phyloP scores from a whole-genome alignment of 192 early-diverging fungal genomes.

The Podochytrium sp. region DNA sequence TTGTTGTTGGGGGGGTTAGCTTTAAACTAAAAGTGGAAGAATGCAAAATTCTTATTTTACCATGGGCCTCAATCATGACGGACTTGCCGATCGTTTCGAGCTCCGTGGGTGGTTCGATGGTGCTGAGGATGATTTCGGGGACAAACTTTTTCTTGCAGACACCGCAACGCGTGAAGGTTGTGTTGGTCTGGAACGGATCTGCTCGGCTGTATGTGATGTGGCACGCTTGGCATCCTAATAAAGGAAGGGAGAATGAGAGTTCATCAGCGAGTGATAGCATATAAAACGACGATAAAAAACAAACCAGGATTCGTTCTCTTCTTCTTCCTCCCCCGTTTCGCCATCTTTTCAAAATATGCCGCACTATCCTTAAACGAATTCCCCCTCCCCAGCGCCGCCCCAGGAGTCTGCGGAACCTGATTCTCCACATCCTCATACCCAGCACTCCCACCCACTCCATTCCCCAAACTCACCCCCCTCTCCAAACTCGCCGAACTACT shows the following conservation, averaged over 20 bases:
- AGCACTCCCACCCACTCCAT: background rate
- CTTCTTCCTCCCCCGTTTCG: constrained; percentile 6
- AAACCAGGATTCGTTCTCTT: constrained; percentile 26
- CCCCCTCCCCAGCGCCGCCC: background rate
- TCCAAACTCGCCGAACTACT: constrained; percentile 6
- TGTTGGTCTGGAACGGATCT: constrained; percentile 64
- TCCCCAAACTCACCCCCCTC: background rate
- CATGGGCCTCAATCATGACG: constrained; percentile 76
- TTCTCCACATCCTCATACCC: background rate
- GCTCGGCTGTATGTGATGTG: constrained; percentile 71
- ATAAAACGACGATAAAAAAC: background rate
- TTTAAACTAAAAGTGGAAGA: background rate
- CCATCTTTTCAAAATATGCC: constrained; percentile 17
- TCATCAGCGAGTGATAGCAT: background rate
- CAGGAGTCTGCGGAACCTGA: background rate
- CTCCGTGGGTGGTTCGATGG: constrained; percentile 75
- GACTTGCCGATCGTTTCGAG: constrained; percentile 69
- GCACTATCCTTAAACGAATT: constrained; percentile 22
- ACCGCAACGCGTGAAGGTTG: constrained; percentile 68
- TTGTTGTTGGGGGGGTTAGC: constrained; percentile 20
- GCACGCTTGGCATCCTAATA: constrained; percentile 55
- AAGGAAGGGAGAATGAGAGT: constrained; percentile 38
- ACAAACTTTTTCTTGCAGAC: constrained; percentile 75
- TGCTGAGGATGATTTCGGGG: constrained; percentile 73
- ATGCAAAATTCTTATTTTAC: constrained; percentile 29